A percentile compares a stretch with the other conserved stretches of the same genome.
phyloP scores from a whole-genome alignment of 139 green algal genomes.

The Volvox reticuliferus region DNA sequence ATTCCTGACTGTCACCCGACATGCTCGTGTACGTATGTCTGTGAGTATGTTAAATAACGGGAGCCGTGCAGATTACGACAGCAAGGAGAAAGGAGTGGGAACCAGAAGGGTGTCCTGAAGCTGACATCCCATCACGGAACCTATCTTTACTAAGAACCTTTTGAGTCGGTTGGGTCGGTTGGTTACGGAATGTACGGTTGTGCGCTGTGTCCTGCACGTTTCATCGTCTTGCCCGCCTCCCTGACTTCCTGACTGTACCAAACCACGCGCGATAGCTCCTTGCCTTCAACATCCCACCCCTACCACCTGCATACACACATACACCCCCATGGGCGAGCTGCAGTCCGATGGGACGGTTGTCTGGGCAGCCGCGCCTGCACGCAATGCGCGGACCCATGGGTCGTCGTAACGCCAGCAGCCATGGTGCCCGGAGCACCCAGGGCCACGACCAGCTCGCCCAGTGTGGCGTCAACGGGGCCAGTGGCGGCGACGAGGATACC shows the following conservation, averaged over 20 bases:
- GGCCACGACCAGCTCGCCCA: not conserved
- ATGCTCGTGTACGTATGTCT: not conserved
- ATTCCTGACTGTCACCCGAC: no score
- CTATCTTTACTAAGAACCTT: no score
- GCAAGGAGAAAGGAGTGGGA: no score
- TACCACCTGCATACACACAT: not conserved
- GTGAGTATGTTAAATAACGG: not conserved
- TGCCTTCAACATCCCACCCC: not conserved
- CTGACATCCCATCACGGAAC: no score
- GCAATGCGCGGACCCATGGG: not conserved
- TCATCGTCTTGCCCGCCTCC: not conserved
- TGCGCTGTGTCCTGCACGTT: not conserved
- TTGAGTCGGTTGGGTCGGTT: not conserved
- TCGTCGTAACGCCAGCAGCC: not conserved
- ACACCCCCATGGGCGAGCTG: not conserved
- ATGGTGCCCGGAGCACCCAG: not conserved
- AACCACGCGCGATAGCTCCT: not conserved
- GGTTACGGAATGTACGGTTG: not conserved
- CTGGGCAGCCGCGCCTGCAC: conserved; percentile 23
- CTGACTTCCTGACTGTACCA: no score
- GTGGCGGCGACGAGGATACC: not conserved
- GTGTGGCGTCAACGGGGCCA: not conserved
- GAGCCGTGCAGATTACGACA: no score
- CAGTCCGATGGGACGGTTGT: not conserved
- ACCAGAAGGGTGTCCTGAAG: no score